Conservation (phyloP, 345 rosid species). For the Salix udensis region DNA sequence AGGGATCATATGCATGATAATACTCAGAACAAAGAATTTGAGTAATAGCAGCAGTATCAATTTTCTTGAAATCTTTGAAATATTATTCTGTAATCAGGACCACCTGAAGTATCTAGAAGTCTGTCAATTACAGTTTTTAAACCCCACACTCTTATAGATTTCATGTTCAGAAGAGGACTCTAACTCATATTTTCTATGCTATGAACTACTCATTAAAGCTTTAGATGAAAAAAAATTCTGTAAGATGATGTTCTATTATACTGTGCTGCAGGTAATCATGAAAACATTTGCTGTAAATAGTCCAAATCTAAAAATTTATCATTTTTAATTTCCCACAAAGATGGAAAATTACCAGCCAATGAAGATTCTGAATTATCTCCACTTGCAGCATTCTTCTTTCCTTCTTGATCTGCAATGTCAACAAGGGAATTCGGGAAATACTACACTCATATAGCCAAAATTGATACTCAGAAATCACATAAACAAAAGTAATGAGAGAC, state of each 20-base stretch:
- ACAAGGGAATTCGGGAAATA: not conserved
- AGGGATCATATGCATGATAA: not conserved
- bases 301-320: not conserved
- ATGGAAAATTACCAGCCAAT: conserved; percentile 45
- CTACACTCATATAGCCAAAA: not conserved
- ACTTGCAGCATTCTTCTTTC: conserved; percentile 69
- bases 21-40: not conserved
- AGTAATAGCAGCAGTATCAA: not conserved
- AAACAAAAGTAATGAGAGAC: not conserved
- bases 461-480: not conserved
- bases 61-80: not conserved
- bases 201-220: not conserved
- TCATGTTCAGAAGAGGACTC: not conserved
- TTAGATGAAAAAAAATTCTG: not conserved
- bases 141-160: not conserved
- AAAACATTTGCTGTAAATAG: not conserved
- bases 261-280: not conserved
- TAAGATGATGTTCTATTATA: not conserved
- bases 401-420: conserved; percentile 71
- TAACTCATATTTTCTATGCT: not conserved
- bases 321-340: not conserved
- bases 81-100: not conserved
- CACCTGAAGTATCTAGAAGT: not conserved
- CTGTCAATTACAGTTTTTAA: not conserved
- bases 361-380: conserved; percentile 78